Evolutionary conservation across 2,329 filamentous ascomycete species (phyloP), one percentile per base, ranked within the genome.

Genomic region (Phialemoniopsis sp.): DNA sequence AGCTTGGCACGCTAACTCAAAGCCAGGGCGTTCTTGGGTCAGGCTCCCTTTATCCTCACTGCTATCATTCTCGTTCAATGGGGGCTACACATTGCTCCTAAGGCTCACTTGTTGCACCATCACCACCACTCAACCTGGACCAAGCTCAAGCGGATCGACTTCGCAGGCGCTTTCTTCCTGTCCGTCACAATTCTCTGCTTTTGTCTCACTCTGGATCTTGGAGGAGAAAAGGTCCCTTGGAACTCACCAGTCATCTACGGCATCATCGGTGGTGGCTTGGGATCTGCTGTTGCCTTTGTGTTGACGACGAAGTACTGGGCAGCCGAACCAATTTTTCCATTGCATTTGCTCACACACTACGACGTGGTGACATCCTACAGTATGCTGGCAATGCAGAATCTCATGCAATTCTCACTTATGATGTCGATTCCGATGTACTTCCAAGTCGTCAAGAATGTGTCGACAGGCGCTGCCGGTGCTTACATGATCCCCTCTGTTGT

Each of bases 391-490:
- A 5, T 47, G 7, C 43, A 45, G 7, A 42, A 42, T 5, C 41
- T 46, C n/a, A 44, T 49, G 4, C 48, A 51, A n/a, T 46, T 49
- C 45, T 34, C 42, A 13, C 56, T 70, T 43, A 66, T 73, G 60
- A 69, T 68, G 29, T 59, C 63, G 0, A 58, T 76, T 1, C 73
- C 73, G 0, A 51, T 78, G 0, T 78, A 77, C 52, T 77, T 77
- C 45, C 70, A 76, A 42, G 65, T 73, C 5, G 71, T 71, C 0
- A 53, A 60, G 7, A 55, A 59, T 4, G 66, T 63, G 4, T 68
- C 65, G 2, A 62, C 63, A 8, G 66, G 67, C 0, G 54, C 57
- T 6, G 70, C 73, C n/a, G n/a, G n/a, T n/a, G n/a, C 60, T 0
- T 70, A 75, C 40, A 54, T 78, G 1, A 55, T 77, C 13, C 73